Percentiles rank a stretch among this genome's conserved stretches.
phyloP scores from a whole-genome alignment of 805 yeast species.

The Saccharomyces mikatae region DNA sequence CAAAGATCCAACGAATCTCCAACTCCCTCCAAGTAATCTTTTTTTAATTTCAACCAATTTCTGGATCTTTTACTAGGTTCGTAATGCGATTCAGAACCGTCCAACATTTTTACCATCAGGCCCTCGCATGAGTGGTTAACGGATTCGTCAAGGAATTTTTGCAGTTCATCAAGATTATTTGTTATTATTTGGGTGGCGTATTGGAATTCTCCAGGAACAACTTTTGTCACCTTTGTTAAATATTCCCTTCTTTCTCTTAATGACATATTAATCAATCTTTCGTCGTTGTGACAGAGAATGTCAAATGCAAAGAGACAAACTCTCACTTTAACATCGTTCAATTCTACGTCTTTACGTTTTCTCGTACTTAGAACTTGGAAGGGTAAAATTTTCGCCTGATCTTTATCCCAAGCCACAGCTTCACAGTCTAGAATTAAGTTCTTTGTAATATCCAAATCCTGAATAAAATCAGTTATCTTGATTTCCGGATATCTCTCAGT shows the following conservation, averaged over 20 bases:
- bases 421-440: slow-evolving; percentile 86
- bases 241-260: slow-evolving; percentile 62
- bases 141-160: slow-evolving; percentile 77
- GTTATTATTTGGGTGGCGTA: slow-evolving; percentile 73
- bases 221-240: slow-evolving; percentile 47
- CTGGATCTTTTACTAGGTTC: slow-evolving; percentile 93
- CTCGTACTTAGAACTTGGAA: slow-evolving; percentile 90
- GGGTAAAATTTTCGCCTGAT: slow-evolving; percentile 71
- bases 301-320: slow-evolving; percentile 93
- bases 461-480: slow-evolving; percentile 53
- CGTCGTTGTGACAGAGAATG: slow-evolving; percentile 64
- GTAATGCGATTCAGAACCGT: slow-evolving; percentile 72
- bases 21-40: slow-evolving; percentile 89
- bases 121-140: slow-evolving; percentile 92
- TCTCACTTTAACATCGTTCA: slow-evolving; percentile 78
- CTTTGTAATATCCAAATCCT: slow-evolving; percentile 31
- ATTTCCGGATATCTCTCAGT: slow-evolving; percentile 92
- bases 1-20: slow-evolving; percentile 93
- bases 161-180: slow-evolving; percentile 64
- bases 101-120: slow-evolving; percentile 84
- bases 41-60: slow-evolving; percentile 91
- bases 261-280: slow-evolving; percentile 57
- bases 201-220: slow-evolving; percentile 68
- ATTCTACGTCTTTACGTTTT: slow-evolving; percentile 86
- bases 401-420: slow-evolving; percentile 95